phyloP scores from a whole-genome alignment of 148 eudicot genomes.

The Heliosperma pusillum region DNA sequence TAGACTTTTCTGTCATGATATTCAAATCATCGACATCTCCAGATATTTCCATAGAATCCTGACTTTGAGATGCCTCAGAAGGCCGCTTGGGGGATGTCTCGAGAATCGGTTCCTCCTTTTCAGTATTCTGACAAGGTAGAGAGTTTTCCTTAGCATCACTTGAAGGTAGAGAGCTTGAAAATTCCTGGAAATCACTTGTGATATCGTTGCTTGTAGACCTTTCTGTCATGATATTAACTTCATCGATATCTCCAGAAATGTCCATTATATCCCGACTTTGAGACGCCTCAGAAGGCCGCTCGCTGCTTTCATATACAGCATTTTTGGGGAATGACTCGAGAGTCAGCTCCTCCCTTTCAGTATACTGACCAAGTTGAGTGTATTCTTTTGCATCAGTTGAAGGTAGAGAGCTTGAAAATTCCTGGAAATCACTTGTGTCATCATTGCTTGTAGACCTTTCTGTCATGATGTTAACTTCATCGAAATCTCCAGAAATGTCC shows the following conservation, averaged over 20 bases:
- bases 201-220: conserved; percentile 15
- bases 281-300: not conserved
- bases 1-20: conserved; percentile 13
- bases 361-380: conserved; percentile 22
- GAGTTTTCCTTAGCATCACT: conserved; percentile 5
- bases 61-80: conserved; percentile 3
- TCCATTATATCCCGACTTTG: conserved; percentile 6
- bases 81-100: not conserved
- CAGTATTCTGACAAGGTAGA: conserved; percentile 22
- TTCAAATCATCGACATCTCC: conserved; percentile 21
- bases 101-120: conserved; percentile 15
- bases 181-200: conserved; percentile 21
- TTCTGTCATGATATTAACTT: conserved; percentile 17
- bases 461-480: conserved; percentile 17
- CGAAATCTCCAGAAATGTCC: conserved; percentile 6
- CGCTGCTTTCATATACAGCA: no score
- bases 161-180: conserved; percentile 22
- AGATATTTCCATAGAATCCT: not conserved
- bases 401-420: conserved; percentile 12
- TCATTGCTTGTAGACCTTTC: conserved; percentile 17
- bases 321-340: not conserved
- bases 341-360: conserved; percentile 14
- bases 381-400: conserved; percentile 11
- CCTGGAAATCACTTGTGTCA: conserved; percentile 21
- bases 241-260: conserved; percentile 11